Evolutionary conservation across 371 early-diverging fungal species (phyloP).

Genomic region (Chytridium lagenaria): DNA sequence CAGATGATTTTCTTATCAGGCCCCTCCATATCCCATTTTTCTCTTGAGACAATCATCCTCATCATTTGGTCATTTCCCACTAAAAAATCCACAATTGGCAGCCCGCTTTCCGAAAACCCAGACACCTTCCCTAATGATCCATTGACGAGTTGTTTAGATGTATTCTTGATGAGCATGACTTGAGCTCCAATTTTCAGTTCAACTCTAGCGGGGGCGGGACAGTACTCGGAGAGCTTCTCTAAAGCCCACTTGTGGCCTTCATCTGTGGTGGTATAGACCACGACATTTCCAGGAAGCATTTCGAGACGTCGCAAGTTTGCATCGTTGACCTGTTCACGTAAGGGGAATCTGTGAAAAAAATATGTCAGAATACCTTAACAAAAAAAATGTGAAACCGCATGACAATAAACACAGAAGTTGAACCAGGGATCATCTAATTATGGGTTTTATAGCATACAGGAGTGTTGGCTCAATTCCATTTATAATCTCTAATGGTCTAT

Average conservation of each 20-base stretch:
- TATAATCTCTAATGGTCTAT: conserved; percentile 47
- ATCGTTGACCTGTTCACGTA: conserved; percentile 71
- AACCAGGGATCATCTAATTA: no score
- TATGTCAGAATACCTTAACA: no score
- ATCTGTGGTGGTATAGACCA: conserved; percentile 28
- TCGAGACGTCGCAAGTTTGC: conserved; percentile 68
- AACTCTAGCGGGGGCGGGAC: conserved; percentile 51
- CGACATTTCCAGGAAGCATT: conserved; percentile 41
- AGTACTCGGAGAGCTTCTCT: conserved; percentile 38
- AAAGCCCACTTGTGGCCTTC: conserved; percentile 11
- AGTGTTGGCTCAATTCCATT: conserved; percentile 74
- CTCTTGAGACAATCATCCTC: conserved; percentile 36
- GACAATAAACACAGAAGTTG: no score
- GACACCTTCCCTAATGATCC: conserved; percentile 80
- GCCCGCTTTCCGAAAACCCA: conserved; percentile 39
- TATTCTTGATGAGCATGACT: conserved; percentile 86
- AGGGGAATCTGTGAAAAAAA: conserved; percentile 51
- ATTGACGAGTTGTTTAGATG: conserved; percentile 74
- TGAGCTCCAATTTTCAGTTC: conserved; percentile 80
- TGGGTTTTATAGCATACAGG: conserved; percentile 71
- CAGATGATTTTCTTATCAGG: conserved; percentile 55
- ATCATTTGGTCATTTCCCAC: conserved; percentile 16
- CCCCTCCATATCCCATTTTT: conserved; percentile 66
- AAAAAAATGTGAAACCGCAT: no score
- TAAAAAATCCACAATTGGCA: conserved; percentile 42